Percentiles rank a stretch among this genome's conserved stretches.
These are phyloP conservation scores for Lomentospora prolificans DNA, from an alignment of 2,329 filamentous ascomycete species.

Conservation along the genomic window DNA sequence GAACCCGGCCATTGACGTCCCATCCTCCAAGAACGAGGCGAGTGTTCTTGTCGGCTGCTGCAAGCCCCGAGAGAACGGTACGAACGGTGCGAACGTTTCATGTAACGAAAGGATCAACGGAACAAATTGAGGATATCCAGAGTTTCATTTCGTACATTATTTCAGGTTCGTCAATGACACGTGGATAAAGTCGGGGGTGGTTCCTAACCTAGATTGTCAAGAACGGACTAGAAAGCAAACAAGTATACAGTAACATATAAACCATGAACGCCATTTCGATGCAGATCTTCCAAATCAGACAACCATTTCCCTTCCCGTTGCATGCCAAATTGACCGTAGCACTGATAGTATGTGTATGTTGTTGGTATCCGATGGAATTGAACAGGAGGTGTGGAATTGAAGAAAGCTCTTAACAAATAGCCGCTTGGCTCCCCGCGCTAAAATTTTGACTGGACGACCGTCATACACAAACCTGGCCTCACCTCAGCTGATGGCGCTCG, in stretches of 20 bases:
- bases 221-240: not conserved
- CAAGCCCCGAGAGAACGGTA: not conserved
- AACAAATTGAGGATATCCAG: not conserved
- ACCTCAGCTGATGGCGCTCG: too few species aligned
- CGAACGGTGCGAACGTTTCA: not conserved
- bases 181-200: too few species aligned
- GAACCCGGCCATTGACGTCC: slow-evolving; percentile 37
- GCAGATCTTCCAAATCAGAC: slow-evolving; percentile 11
- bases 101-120: not conserved
- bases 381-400: too few species aligned
- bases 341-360: too few species aligned
- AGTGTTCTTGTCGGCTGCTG: slow-evolving; percentile 26
- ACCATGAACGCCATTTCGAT: slow-evolving; percentile 19
- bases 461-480: too few species aligned
- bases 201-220: slow-evolving; percentile 1
- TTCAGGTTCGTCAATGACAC: not conserved
- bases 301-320: too few species aligned
- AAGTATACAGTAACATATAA: not conserved
- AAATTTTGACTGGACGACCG: too few species aligned
- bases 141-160: not conserved
- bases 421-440: too few species aligned
- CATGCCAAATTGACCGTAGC: too few species aligned
- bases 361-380: too few species aligned
- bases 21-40: slow-evolving; percentile 23
- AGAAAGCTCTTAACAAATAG: too few species aligned